Base-by-base conservation (phyloP, 495 filamentous ascomycete species). In the Penicillium samsonianum region DNA sequence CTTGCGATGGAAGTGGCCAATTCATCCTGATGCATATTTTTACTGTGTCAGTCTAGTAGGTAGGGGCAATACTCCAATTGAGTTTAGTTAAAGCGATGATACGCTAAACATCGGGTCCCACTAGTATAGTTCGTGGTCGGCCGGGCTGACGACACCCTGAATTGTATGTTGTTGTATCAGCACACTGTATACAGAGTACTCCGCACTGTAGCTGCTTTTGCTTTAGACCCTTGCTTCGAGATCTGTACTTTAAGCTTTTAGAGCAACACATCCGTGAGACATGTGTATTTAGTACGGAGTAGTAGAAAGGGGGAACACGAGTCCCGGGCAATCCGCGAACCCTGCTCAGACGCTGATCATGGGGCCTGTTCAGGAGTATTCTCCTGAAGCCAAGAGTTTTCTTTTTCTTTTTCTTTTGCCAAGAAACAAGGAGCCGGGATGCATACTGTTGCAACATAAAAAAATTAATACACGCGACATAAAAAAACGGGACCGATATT, bases 81-180 rank as follows among this genome's bases (percentile, higher is more conserved):
- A 57, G 53, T 59, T 61, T 49, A 42, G 33, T 50, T 46, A 37
- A 45, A 49, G 53, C 46, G 44, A 37, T 9, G 26, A 33, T 37
- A 49, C 28, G 25, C 51, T 53, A 43, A 38, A 45, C 14, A 20
- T 55, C 37, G 42, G 54, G 46, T 67, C 62, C 65, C 65, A 17
- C 35, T 17, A 38, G 10, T 35, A 26, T 38, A 49, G 62, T 62
- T 65, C 59, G 30, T 45, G 45, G 52, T 45, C 46, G 59, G 44
- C 53, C 58, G 28, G 49, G 61, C 61, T 64, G 64, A 62, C 64
- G 61, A 64, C 57, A 49, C 57, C 28, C 37, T 49, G 57, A 56
- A 37, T 47, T 58, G 49, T 46, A 60, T 53, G 55, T 51, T 57
- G 41, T 8, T 30, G 22, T 31, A 47, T 55, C 3, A 17, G 7